phyloP scores from a whole-genome alignment of 352 stramenopile species.

The Pythium diclinum region DNA sequence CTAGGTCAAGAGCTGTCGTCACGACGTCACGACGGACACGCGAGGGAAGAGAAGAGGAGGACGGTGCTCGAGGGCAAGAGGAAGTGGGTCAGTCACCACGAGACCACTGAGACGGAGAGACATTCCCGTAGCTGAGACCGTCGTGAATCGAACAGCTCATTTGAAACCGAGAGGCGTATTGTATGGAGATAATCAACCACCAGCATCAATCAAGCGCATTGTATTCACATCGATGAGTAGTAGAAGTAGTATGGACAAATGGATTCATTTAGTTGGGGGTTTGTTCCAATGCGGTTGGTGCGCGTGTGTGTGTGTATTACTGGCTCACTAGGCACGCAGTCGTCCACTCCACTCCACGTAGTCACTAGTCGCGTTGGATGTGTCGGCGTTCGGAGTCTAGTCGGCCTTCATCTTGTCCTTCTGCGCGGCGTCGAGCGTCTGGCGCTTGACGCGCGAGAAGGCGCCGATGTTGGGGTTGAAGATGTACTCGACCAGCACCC shows the following conservation, averaged over 20 bases:
- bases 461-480: conserved; percentile 89
- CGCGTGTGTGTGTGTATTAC: too few relatives aligned
- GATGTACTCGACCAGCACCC: conserved; percentile 94
- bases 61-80: conserved; percentile 1
- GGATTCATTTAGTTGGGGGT: too few relatives aligned
- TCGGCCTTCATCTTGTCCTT: conserved; percentile 77
- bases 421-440: conserved; percentile 48
- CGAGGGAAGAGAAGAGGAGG: too few relatives aligned
- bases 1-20: conserved; percentile 9
- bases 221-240: too few relatives aligned
- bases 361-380: too few relatives aligned
- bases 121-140: not conserved
- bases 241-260: too few relatives aligned
- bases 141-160: conserved; percentile 1
- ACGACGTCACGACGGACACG: not conserved
- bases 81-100: not conserved
- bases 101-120: not conserved
- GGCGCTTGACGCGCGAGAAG: conserved; percentile 91
- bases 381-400: conserved; percentile 26
- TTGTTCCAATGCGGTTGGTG: too few relatives aligned
- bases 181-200: too few relatives aligned
- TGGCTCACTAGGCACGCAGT: too few relatives aligned
- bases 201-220: too few relatives aligned
- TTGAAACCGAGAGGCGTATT: not conserved
- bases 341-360: too few relatives aligned